Evolutionary conservation across 495 filamentous ascomycete species (phyloP), one percentile per base, ranked within the genome.

Genomic region (Neurospora cerealis): DNA sequence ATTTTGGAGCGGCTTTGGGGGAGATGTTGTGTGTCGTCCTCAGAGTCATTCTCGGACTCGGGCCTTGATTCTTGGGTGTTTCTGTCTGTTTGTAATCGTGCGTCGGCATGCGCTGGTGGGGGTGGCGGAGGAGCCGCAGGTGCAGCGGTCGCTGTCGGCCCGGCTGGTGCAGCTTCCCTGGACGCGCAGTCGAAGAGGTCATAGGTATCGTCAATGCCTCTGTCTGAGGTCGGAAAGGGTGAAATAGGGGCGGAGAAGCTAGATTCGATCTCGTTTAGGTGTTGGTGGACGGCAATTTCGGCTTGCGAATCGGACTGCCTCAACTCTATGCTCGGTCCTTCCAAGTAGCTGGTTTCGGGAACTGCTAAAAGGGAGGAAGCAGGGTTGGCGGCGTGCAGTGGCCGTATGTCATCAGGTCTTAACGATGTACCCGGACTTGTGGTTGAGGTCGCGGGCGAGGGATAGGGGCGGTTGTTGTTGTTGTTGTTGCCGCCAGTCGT

Each of bases 261-360:
- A 9, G 93, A 96, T 79, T 97, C 94, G 73, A 96, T 88, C 78
- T 97, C 94, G 84, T 93, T 91, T 73, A 97, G 79, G 79, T 92
- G 91, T 72, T 83, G 82, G 39, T 81, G 81, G 17, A 85, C 82
- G 41, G 81, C 80, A n/a, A 81, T 80, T 69, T 87, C 85, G 72
- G 83, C 83, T 41, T 86, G 74, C 4, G 85, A 83, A 66, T 87
- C 84, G 69, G 80, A 77, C 41, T 73, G 79, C 73, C 73, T 78
- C 60, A 79, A 75, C 17, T 85, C 81, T 60, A 84, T n/a, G 34
- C 79, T 82, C 5, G 82, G 81, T 38, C 81, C 80, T 32, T 85
- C 85, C 75, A 84, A 69, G 66, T 81, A 85, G 77, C 83, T 87
- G 74, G 78, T 82, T 39, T 85, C 80, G 74, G 81, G 21, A 15